Evolutionary conservation across 1,139 yeast species (phyloP), one percentile per base, ranked within the genome.

Genomic region (Zygoascus meyerae): DNA sequence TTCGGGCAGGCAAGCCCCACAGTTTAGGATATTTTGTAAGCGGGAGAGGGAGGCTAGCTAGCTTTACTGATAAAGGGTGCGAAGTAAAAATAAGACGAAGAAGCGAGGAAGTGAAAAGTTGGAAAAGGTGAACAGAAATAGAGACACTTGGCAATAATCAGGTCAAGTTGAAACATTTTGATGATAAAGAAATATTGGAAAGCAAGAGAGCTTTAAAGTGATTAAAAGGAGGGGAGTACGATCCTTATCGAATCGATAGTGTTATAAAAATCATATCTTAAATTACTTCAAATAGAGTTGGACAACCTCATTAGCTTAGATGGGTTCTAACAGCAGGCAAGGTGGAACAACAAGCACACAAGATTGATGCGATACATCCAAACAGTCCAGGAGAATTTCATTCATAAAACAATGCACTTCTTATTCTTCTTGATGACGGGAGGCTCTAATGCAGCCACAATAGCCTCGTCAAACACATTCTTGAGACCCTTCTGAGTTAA

Each of bases 381-480:
- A 33, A 34, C 34, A 34, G 34, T 21, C 26, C 26, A 21, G 26
- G 26, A 21, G 26, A 21, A 21, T 21, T 21, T 21, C 26, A 21
- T 21, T 66, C 74, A 85, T 66, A 86, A 79, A 61, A 86, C 81
- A 54, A 83, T 77, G 75, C 97, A 89, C 66, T 84, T 86, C 71
- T 81, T 83, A 58, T 81, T 79, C 76, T 85, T 83, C 66, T 82
- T 83, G 62, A 83, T 80, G 49, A 83, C 90, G 31, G 95, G 95
- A 45, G 95, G 95, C 66, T 86, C 95, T 56, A 87, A 75, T 46
- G 95, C 95, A 52, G 95, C 64, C 46, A 92, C 97, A 52, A 92
- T 92, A 34, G 97, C 97, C 68, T 90, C 97, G 65, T 90, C 97
- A 68, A 90, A 90, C 31, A 90, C 96, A 55, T 94, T 89, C 71